Evolutionary conservation across 164 flowering plant species (phyloP), one percentile per base, ranked within the genome.

Genomic region (Kingdonia uniflora): DNA sequence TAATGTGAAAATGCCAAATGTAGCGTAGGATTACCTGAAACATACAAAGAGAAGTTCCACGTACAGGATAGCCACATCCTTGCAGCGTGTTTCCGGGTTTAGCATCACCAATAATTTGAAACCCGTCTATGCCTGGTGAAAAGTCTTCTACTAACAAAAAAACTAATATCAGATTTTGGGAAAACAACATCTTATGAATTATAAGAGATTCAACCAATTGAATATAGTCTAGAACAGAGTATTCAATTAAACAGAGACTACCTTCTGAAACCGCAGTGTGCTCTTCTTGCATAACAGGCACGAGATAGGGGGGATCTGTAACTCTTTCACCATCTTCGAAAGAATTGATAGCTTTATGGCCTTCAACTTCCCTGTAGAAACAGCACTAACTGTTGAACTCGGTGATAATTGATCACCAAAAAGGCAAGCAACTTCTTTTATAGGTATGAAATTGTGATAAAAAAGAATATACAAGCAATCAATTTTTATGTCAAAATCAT

Each of bases 21-120:
- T 29, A n/a, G n/a, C n/a, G n/a, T n/a, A n/a, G n/a, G n/a, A 29
- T 60, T 62, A 91, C 95, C 92, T 91, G 94, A 74, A 92, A 92
- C 75, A 92, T 86, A 60, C 98, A 92, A 49, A 85, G 85, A 58
- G 95, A 74, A 63, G 95, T 88, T 49, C 96, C 95, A 19, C 82
- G 76, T 17, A 79, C 81, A 51, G 88, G 95, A 72, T 48, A 85
- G 17, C 98, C 98, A 74, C 98, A 87, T 39, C 87, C 98, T 56
- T 69, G 80, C 58, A 92, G 80, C 55, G 71, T 76, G 61, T 59
- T 59, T 67, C 98, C 98, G 37, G 87, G 96, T 42, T 65, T 70
- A 50, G 96, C 95, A 39, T 84, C 95, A 47, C 98, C 98, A 65
- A 74, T 58, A 39, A 92, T 88, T 72, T 92, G 98, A 58, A 92